These are phyloP conservation scores for Eutypella sp. DNA, from an alignment of 2,329 filamentous ascomycete species.

Conservation along the genomic window DNA sequence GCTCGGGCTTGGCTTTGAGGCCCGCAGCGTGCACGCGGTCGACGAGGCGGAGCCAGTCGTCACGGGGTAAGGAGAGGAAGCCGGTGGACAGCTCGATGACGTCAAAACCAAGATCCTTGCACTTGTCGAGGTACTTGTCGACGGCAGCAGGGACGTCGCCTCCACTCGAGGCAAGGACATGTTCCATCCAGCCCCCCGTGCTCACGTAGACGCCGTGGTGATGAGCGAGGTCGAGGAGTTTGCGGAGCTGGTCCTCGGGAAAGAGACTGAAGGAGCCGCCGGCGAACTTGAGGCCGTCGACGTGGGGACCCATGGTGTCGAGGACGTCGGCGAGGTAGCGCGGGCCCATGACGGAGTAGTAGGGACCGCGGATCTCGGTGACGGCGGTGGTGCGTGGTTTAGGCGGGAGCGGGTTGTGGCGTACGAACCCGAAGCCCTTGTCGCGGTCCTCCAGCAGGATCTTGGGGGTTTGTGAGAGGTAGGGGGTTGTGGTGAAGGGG, in stretches of 20 bases:
- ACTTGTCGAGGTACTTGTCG: slow-evolving; percentile 47
- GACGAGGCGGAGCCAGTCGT: slow-evolving; percentile 49
- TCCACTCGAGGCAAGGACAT: slow-evolving; percentile 38
- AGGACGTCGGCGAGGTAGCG: slow-evolving; percentile 47
- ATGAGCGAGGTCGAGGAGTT: slow-evolving; percentile 45
- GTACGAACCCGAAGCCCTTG: slow-evolving; percentile 44
- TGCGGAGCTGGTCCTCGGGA: slow-evolving; percentile 37
- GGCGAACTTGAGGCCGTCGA: slow-evolving; percentile 52
- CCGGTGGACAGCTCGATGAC: slow-evolving; percentile 49
- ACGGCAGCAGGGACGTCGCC: slow-evolving; percentile 35
- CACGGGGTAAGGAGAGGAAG: slow-evolving; percentile 48
- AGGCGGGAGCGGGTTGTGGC: slow-evolving; percentile 41
- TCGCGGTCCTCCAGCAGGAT: slow-evolving; percentile 40
- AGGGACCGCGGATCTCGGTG: slow-evolving; percentile 51
- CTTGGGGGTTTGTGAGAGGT: slow-evolving; percentile 6
- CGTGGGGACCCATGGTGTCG: slow-evolving; percentile 50
- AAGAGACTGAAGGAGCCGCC: slow-evolving; percentile 49
- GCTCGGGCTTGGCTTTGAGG: slow-evolving; percentile 48
- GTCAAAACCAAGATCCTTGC: slow-evolving; percentile 49
- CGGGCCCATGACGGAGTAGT: slow-evolving; percentile 51
- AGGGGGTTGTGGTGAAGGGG: not conserved
- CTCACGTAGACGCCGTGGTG: slow-evolving; percentile 46
- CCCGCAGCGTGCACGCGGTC: slow-evolving; percentile 40
- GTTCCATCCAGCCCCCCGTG: slow-evolving; percentile 52
- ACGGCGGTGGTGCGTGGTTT: slow-evolving; percentile 46